Percentiles rank a stretch among this genome's conserved stretches.
These are phyloP conservation scores for Magnaporthiopsis incrustans DNA, from an alignment of 2,329 filamentous ascomycete species.

Conservation along the genomic window DNA sequence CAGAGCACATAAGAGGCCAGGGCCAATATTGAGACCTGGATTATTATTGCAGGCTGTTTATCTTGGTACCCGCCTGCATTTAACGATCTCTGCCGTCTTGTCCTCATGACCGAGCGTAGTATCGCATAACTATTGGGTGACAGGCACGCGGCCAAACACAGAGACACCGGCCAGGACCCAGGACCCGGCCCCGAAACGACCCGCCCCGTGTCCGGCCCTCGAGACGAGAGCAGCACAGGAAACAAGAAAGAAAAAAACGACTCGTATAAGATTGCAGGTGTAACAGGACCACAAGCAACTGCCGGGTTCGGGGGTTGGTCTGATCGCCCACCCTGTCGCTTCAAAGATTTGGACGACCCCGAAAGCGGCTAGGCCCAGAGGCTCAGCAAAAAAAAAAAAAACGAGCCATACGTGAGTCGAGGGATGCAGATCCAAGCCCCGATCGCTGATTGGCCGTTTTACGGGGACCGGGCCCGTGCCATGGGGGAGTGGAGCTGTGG, in stretches of 20 bases:
- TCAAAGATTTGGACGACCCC: background rate
- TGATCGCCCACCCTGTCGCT: background rate
- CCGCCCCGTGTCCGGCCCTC: background rate
- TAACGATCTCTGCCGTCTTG: background rate
- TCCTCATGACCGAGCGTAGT: background rate
- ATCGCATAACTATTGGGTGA: background rate
- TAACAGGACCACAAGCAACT: background rate
- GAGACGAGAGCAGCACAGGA: too few species aligned
- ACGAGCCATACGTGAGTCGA: background rate
- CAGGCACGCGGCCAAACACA: background rate
- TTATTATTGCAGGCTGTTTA: background rate
- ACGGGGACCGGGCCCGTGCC: background rate
- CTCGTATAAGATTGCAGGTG: background rate
- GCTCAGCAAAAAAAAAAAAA: background rate
- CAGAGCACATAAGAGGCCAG: too few species aligned
- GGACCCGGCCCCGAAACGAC: background rate
- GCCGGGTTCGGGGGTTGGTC: background rate
- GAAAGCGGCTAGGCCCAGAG: background rate
- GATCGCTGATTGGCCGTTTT: background rate
- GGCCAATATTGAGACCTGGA: background rate
- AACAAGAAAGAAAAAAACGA: too few species aligned
- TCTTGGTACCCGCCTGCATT: too few species aligned
- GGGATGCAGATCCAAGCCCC: background rate
- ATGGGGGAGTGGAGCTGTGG: background rate
- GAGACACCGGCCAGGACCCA: background rate